phyloP scores from a whole-genome alignment of 495 filamentous ascomycete genomes.

The Aspergillus biplanus region DNA sequence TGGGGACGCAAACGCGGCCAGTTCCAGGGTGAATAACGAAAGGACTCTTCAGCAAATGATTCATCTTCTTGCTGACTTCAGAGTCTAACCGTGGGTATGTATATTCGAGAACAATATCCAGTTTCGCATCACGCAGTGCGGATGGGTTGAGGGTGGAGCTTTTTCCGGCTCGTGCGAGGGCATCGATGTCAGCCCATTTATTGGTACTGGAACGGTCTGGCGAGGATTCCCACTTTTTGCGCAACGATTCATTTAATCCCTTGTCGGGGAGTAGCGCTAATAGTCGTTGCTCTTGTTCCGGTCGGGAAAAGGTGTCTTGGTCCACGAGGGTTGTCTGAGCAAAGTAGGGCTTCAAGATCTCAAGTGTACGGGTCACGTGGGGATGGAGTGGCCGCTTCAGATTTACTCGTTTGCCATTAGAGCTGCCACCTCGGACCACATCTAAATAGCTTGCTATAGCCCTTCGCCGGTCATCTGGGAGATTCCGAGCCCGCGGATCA shows the following conservation, averaged over 20 bases:
- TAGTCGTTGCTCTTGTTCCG: constrained; percentile 70
- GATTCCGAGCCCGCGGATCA: constrained; percentile 77
- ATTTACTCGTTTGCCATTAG: constrained; percentile 87
- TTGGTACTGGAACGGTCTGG: constrained; percentile 71
- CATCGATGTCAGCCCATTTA: constrained; percentile 95
- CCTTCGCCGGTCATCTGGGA: constrained; percentile 82
- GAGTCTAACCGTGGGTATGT: constrained; percentile 97
- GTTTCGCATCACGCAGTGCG: constrained; percentile 82
- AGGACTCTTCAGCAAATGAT: constrained; percentile 93
- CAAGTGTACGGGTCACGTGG: constrained; percentile 83
- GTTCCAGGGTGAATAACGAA: constrained; percentile 97
- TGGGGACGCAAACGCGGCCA: constrained; percentile 92
- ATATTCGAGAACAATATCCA: constrained; percentile 94
- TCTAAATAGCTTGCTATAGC: constrained; percentile 89
- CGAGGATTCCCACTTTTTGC: constrained; percentile 86
- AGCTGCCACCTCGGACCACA: constrained; percentile 77
- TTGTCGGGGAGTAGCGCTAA: constrained; percentile 79
- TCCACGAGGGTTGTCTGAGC: constrained; percentile 74
- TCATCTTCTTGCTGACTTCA: constrained; percentile 94
- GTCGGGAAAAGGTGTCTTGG: constrained; percentile 81
- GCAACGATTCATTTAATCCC: constrained; percentile 69
- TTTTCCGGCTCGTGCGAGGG: constrained; percentile 72
- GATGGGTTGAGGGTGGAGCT: constrained; percentile 65
- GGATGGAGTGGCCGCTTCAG: constrained; percentile 86
- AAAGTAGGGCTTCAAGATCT: constrained; percentile 79